Percentiles rank a stretch among this genome's conserved stretches.
Evolutionary conservation across 768 basidiomycete species (phyloP).

Genomic region (Xerocomellus dryophilus): DNA sequence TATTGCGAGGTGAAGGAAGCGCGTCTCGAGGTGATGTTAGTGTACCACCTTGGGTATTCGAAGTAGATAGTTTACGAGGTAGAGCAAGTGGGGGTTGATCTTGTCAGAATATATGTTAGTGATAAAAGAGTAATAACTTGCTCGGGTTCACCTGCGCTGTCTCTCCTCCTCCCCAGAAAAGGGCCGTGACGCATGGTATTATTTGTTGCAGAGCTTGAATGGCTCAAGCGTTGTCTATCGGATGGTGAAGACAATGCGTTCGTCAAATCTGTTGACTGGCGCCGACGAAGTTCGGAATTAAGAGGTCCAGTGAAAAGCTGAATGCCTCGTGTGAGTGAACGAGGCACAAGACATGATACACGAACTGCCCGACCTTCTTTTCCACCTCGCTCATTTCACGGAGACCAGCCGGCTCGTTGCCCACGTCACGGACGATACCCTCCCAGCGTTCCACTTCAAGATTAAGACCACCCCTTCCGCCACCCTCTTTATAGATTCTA

Average conservation of each 20-base stretch:
- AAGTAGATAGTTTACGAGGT: conserved; percentile 69
- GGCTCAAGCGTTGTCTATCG: conserved; percentile 59
- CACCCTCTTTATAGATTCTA: conserved; percentile 77
- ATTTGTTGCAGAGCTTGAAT: conserved; percentile 44
- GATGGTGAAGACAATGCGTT: conserved; percentile 55
- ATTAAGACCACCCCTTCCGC: conserved; percentile 68
- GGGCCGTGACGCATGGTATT: conserved; percentile 63
- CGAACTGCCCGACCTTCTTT: conserved; percentile 67
- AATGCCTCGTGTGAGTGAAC: conserved; percentile 30
- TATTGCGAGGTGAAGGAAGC: conserved; percentile 62
- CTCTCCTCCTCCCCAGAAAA: conserved; percentile 58
- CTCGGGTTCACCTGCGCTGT: conserved; percentile 56
- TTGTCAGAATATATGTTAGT: conserved; percentile 29
- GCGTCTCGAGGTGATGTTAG: conserved; percentile 56
- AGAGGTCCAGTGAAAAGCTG: conserved; percentile 77
- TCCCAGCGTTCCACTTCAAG: conserved; percentile 89
- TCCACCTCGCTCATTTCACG: conserved; percentile 81
- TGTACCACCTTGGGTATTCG: conserved; percentile 51
- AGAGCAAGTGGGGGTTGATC: conserved; percentile 56
- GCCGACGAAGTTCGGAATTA: conserved; percentile 85
- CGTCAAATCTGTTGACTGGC: conserved; percentile 74
- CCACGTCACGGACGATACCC: conserved; percentile 78
- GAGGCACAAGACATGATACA: conserved; percentile 9
- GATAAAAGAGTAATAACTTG: not conserved
- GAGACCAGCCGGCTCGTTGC: conserved; percentile 66